Base-by-base conservation (phyloP, 345 rosid genomes). In the Euphorbia lathyris region DNA sequence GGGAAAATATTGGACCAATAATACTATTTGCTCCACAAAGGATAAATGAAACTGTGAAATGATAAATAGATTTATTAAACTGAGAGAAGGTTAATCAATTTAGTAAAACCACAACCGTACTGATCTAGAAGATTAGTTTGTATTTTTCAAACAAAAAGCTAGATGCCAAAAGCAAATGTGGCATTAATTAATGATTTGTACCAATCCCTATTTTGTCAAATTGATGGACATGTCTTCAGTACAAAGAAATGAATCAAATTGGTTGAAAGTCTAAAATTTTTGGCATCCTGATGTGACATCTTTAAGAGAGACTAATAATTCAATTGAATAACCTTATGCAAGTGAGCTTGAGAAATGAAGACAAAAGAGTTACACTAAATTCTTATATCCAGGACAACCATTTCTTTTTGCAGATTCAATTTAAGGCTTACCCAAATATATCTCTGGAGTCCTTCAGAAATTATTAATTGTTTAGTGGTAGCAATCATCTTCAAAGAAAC, bases 221-320 rank as follows among this genome's bases (percentile, higher is more conserved):
- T 38, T 38, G 50, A 38, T 38, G 45, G 12, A 40, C 50, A 63
- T 4, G 20, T 40, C 25, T 20, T 38, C 36, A 40, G 22, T 23
- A 63, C 45, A 23, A n/a, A 22, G 66, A 63, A 38, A 63, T 38
- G 66, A 38, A 63, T 38, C 17, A 40, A 19, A 40, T 23, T 38
- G 27, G 42, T n/a, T 61, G 48, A 7, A 63, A 40, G 30, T 12
- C 16, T 38, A 6, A 63, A 11, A 6, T 10, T 38, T 22, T 12
- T 11, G 30, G 25, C 3, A 63, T 1, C 5, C 42, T 62, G 65
- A 20, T 36, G 14, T 34, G 47, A 36, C 34, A 8, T 63, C 19
- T 27, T 27, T 26, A 27, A 29, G 19, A 58, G 27, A 27, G 7
- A 32, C 38, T 29, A 34, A 20, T 10, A 19, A 34, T 36, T 61